Evolutionary conservation across 1,284 basidiomycete species (phyloP), one percentile per base, ranked within the genome.

Genomic region (Cryptococcus sp.): DNA sequence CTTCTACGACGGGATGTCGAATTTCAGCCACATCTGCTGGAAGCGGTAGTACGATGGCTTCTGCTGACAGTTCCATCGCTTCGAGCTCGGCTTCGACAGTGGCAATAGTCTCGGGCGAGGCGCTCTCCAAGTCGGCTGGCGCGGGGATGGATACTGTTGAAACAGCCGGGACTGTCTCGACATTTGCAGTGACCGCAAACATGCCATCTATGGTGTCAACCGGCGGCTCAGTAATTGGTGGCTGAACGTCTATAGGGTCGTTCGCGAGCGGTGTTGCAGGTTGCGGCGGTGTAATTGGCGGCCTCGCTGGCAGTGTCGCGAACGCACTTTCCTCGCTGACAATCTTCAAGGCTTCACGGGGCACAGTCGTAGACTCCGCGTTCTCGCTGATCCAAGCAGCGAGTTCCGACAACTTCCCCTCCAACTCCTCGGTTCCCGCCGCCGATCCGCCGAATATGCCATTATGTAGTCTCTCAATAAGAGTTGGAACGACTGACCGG

Each of bases 381-480:
- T 69, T 58, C 26, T 64, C 55, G 10, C 63, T 50, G 26, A 72
- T 52, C 71, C 71, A 71, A 5, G 46, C 22, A 3, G 50, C 20
- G 22, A 70, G 52, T 25, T 65, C 48, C 10, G 59, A 51, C 22
- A 69, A 54, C 10, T 58, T 57, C 38, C 57, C 57, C 7, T 40
- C 15, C 3, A 68, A 54, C 11, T 57, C 63, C 19, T 50, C 51
- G 10, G 52, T 34, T 2, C 37, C 40, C 25, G 41, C 56, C 23
- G 55, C n/a, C 45, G 64, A 54, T 25, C 58, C 63, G 3, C 85
- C 84, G 76, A 88, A 93, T 17, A 92, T 86, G 2, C 89, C 90
- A 65, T 88, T 84, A 13, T 83, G 80, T 52, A 92, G 71, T 4
- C 86, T 90, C 23, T 84, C 79, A 63, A 83, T 77, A 61, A 89